Base-by-base conservation (phyloP, 768 basidiomycete genomes). In the Porphyrellus cyaneotinctus region DNA sequence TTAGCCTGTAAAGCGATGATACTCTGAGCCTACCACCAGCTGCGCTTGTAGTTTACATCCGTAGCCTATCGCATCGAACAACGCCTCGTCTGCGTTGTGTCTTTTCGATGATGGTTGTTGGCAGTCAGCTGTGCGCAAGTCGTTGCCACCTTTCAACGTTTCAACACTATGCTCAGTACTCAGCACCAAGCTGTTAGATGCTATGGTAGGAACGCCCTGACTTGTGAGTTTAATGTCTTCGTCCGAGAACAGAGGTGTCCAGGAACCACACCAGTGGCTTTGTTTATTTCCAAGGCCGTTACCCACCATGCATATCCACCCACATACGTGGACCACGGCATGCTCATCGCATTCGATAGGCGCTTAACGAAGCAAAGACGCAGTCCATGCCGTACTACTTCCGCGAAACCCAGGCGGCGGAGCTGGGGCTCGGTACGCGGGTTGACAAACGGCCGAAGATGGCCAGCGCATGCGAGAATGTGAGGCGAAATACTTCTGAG, bases 281-380 rank as follows among this genome's bases (percentile, higher is more conserved):
- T 65, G 52, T 65, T 65, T 58, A 18, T 61, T 65, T 60, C 61
- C n/a, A 62, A 64, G 10, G 63, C 54, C 36, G 37, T 53, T 56
- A 55, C 61, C 61, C 44, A 52, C 47, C 47, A 65, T 22, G 51
- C 24, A n/a, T n/a, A 18, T 22, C 15, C 20, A 5, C 18, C 1
- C 2, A 20, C 30, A 23, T 6, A 9, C 22, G n/a, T n/a, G n/a
- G n/a, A n/a, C n/a, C n/a, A n/a, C n/a, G n/a, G n/a, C n/a, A n/a
- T 41, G 5, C 49, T 12, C n/a, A n/a, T n/a, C n/a, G n/a, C n/a
- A 18, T 1, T 35, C 0, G 6, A 3, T 58, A 92, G 94, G 94
- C 95, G 57, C 88, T 94, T 71, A 97, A 98, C 87, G 90, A 94
- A 70, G 95, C 97, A 72, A 99, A 97, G 70, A 91, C 94, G 2